Conservation (phyloP, 2,329 filamentous ascomycete genomes). For the Botrytis hyacinthi region DNA sequence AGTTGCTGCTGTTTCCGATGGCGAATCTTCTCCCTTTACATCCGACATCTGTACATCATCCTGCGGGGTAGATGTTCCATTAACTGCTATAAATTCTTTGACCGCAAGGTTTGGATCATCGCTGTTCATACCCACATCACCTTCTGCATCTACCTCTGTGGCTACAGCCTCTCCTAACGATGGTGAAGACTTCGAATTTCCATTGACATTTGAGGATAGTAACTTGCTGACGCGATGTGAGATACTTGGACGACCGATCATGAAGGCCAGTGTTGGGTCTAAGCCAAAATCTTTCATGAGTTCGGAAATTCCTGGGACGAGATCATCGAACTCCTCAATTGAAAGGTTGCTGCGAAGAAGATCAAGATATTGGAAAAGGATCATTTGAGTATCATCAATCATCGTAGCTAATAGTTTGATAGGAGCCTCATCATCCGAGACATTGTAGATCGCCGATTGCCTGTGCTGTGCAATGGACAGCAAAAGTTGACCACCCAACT, state of each 20-base stretch:
- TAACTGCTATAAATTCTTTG: conserved; percentile 9
- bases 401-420: conserved; percentile 87
- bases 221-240: conserved; percentile 55
- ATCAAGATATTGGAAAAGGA: conserved; percentile 85
- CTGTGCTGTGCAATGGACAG: conserved; percentile 88
- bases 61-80: conserved; percentile 24
- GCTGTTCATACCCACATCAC: conserved; percentile 48
- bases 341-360: conserved; percentile 78
- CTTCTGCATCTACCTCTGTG: conserved; percentile 49
- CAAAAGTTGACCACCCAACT: conserved; percentile 78
- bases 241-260: conserved; percentile 75
- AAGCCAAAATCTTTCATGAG: conserved; percentile 78
- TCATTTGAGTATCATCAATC: conserved; percentile 84
- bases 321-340: conserved; percentile 70
- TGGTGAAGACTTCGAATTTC: conserved; percentile 24
- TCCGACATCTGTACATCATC: conserved; percentile 46
- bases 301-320: conserved; percentile 71
- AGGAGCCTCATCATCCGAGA: conserved; percentile 70
- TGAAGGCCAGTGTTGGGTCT: conserved; percentile 77
- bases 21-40: conserved; percentile 29
- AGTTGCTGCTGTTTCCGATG: conserved; percentile 45
- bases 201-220: conserved; percentile 29
- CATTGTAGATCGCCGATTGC: conserved; percentile 77
- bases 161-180: conserved; percentile 12
- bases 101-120: conserved; percentile 22